Conservation (phyloP, 2,329 filamentous ascomycete species). For the Penicillium sp. region DNA sequence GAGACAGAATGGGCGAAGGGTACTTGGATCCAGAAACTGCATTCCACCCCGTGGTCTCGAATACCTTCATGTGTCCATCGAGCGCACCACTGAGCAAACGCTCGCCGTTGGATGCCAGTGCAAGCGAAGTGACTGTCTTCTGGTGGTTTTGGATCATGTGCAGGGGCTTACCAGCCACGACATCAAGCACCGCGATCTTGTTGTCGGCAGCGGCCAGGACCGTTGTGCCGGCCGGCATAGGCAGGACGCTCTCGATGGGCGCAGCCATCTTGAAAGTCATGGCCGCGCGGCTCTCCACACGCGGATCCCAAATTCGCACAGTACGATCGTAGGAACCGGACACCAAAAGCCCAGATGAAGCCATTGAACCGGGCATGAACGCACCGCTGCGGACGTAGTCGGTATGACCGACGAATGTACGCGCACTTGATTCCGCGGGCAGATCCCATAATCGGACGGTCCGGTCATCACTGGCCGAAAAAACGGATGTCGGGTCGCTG, state of each 20-base stretch:
- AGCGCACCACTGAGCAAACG: conserved; percentile 84
- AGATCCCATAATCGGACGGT: conserved; percentile 95
- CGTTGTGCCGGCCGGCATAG: conserved; percentile 81
- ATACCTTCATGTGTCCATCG: conserved; percentile 96
- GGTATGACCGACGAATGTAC: conserved; percentile 78
- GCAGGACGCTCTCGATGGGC: conserved; percentile 82
- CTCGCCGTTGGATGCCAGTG: conserved; percentile 74
- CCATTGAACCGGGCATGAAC: conserved; percentile 70
- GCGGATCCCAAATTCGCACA: conserved; percentile 88
- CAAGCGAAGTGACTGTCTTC: conserved; percentile 90
- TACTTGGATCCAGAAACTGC: conserved; percentile 95
- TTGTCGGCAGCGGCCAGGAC: conserved; percentile 82
- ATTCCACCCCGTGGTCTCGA: conserved; percentile 92
- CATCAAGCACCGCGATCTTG: conserved; percentile 84
- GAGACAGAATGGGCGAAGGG: conserved; percentile 80
- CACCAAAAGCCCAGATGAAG: conserved; percentile 69
- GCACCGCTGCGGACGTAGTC: conserved; percentile 88
- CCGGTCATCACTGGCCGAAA: conserved; percentile 88
- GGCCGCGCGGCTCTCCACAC: conserved; percentile 66
- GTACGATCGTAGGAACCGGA: conserved; percentile 95
- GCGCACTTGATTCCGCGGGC: conserved; percentile 71
- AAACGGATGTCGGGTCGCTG: conserved; percentile 75
- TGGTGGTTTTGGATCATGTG: conserved; percentile 91
- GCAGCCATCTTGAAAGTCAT: conserved; percentile 96
- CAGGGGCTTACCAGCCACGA: conserved; percentile 84